Evolutionary conservation across 2,329 filamentous ascomycete species (phyloP), one percentile per base, ranked within the genome.

Genomic region (Colletotrichum musae): DNA sequence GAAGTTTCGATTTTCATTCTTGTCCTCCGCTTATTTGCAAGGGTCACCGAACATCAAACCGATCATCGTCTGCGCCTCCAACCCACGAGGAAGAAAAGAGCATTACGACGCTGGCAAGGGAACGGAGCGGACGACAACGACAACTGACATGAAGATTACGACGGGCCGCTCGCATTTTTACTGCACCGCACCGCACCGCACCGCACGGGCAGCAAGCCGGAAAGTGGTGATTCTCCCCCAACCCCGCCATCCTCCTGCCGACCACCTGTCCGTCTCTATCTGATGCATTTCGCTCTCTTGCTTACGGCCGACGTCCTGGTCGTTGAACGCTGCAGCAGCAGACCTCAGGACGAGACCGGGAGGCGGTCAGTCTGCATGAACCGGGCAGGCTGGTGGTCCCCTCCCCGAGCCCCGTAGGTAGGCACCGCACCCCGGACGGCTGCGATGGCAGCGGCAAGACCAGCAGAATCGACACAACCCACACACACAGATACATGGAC

Each of bases 1-100:
- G 60, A 59, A 64, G 53, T 58, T 65, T 65, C 54, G 65, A 65
- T 48, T 51, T 47, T 43, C 53, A 36, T 60, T 69, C 61, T 57
- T 21, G 41, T 63, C 18, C 43, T 32, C 10, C 64, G 24, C 21
- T n/a, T 60, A 65, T 65, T 48, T 28, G 41, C 62, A 45, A 48
- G 61, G 61, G 28, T 60, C 41, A n/a, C 41, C 41, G 32, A n/a
- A 51, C 54, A 51, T 65, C 62, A 66, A 51, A 51, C 50, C 54
- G 50, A 66, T 66, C 61, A 56, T 65, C 66, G 43, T 47, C 54
- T 54, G 53, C 39, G 45, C n/a, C 45, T 28, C 18, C 21, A 36
- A 36, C 32, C 32, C 32, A 36, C 32, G 32, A 36, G 32, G 32
- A 36, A 36, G 32, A 10, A 4, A 10, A 36, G 32, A 9, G 57